Evolutionary conservation across 768 basidiomycete genomes (phyloP), one percentile per base, ranked within the genome.

Genomic region (Tylopilus intermedius): DNA sequence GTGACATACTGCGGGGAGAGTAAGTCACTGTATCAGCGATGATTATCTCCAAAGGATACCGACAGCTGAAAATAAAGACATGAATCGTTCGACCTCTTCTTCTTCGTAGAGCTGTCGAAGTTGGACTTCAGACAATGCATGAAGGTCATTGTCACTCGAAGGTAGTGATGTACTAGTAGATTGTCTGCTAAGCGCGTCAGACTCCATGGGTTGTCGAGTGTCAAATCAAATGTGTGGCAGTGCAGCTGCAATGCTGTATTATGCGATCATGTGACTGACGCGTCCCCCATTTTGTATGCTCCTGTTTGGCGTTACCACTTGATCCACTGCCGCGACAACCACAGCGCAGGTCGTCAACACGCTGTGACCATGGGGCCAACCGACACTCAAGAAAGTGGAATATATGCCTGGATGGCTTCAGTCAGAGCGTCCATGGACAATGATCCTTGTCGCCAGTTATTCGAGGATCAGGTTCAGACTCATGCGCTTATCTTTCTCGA

Each of bases 401-500:
- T 90, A 15, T 62, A 82, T 27, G 72, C 75, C 66, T 92, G 90
- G 90, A 79, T 80, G 51, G 76, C 84, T 54, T 72, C 77, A 22
- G 79, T 90, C 46, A 78, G 86, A 42, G 69, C 80, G 14, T 78
- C 79, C 32, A 88, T 91, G 82, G 79, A 76, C 7, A 82, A 76
- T 45, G 90, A 91, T 64, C 79, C 84, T 49, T 86, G 83, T 22
- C 80, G 86, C 13, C 77, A 84, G 58, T 71, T 79, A 45, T 82
- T 92, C 59, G 79, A 86, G 49, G 82, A 85, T 47, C 84, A 90
- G 62, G 78, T 90, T 35, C 84, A 88, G 46, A 78, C 74, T 3
- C 82, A 88, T 55, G 90, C 87, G 3, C 88, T 90, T 67, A 74
- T 82, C 57, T 91, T 90, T 66, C 78, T 92, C 40, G 83, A 90